Conservation (phyloP, 139 green algal species). For the Micromonas commoda region DNA sequence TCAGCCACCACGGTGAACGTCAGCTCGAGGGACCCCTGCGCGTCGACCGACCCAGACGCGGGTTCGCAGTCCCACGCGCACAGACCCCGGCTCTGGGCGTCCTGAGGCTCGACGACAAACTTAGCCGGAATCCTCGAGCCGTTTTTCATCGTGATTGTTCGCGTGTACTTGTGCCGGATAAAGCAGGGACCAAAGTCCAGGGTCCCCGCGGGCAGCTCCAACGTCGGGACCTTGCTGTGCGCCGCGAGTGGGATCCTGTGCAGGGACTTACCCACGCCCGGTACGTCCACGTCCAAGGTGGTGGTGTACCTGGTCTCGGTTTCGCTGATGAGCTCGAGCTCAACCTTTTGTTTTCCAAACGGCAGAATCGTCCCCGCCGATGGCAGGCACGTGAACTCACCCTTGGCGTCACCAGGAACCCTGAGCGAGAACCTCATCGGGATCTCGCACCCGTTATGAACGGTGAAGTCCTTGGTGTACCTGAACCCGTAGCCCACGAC, state of each 20-base stretch:
- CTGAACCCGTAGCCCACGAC: constrained; percentile 65
- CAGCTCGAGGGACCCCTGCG: constrained; percentile 44
- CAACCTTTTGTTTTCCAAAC: constrained; percentile 44
- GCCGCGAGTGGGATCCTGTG: constrained; percentile 44
- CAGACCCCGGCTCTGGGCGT: constrained; percentile 49
- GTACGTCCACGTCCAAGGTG: constrained; percentile 59
- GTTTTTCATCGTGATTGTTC: constrained; percentile 50
- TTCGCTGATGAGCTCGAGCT: constrained; percentile 52
- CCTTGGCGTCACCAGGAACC: constrained; percentile 28
- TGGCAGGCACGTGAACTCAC: constrained; percentile 51
- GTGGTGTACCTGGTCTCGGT: constrained; percentile 30
- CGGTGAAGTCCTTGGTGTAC: constrained; percentile 51
- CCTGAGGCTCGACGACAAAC: constrained; percentile 62
- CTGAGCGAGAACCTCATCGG: constrained; percentile 61
- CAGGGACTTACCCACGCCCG: constrained; percentile 41
- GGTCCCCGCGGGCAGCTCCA: constrained; percentile 40
- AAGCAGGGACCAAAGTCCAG: constrained; percentile 70
- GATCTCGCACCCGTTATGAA: constrained; percentile 69
- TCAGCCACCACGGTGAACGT: constrained; percentile 52
- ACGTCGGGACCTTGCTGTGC: constrained; percentile 60
- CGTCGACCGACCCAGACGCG: constrained; percentile 46
- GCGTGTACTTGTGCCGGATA: constrained; percentile 59
- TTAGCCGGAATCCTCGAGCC: constrained; percentile 66
- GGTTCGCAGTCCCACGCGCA: constrained; percentile 49
- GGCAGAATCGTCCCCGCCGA: constrained; percentile 53